Base-by-base conservation (phyloP, 345 rosid genomes). In the Boechera retrofracta region DNA sequence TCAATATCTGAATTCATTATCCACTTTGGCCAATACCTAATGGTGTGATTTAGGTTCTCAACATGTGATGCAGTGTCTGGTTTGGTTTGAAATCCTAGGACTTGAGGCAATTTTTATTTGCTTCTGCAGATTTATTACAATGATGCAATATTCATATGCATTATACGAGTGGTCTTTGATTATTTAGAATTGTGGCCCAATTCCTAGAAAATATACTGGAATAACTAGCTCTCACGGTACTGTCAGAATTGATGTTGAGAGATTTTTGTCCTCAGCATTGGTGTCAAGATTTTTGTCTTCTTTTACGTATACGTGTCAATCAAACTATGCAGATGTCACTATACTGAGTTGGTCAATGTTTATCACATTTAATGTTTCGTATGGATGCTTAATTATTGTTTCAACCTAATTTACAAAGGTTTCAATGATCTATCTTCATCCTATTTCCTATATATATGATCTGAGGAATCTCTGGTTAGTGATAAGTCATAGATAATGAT, bases 321-420 rank as follows among this genome's bases (percentile, higher is more conserved):
- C 42, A 58, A 58, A 33, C 13, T 58, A 4, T 58, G 63, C 42
- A 58, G 13, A 18, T 51, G 55, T 51, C 55, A 49, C 54, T 49
- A n/a, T n/a, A 15, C 5, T 1, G 21, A 47, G 52, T 47, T 49
- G 54, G 54, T 6, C 11, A 49, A 16, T 36, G 64, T 59, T 35
- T 59, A 35, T 36, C 39, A 57, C 12, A 8, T 32, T 15, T 59
- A 9, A 3, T 5, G 8, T 58, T 58, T 9, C 10, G 41, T 54
- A 10, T 31, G 38, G 24, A 32, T 13, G 11, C 41, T 2, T 53
- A 26, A 53, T 26, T 26, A 26, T 1, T 53, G 58, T 53, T 10
- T 52, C 6, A 2, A 24, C 6, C 52, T 13, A 47, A 47, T 16
- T 16, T 48, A 48, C 9, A 16, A 51, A 6, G 53, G 18, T n/a